Percentiles rank a stretch among this genome's conserved stretches.
These are phyloP conservation scores for Yamadazyma sp. DNA, from an alignment of 805 yeast genomes.

Conservation along the genomic window DNA sequence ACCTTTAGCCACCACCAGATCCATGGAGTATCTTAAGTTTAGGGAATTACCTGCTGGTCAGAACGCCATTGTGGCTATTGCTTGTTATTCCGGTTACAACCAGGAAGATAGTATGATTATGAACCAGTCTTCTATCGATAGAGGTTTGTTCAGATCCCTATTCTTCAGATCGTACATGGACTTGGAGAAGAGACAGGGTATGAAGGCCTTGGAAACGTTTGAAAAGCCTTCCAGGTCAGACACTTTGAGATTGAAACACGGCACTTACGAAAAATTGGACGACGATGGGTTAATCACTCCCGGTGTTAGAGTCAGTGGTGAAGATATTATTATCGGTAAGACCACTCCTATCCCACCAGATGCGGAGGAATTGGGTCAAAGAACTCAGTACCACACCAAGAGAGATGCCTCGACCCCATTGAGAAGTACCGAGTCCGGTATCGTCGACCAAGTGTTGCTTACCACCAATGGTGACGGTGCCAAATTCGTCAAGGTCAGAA, in stretches of 20 bases:
- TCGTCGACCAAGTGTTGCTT: constrained; percentile 94
- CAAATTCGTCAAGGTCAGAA: constrained; percentile 95
- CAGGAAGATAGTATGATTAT: constrained; percentile 99
- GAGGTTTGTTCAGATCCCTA: constrained; percentile 93
- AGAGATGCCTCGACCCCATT: constrained; percentile 98
- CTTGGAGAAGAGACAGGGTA: constrained; percentile 97
- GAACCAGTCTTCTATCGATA: constrained; percentile 96
- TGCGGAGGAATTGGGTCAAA: constrained; percentile 96
- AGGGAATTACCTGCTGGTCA: constrained; percentile 99
- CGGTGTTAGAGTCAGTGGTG: constrained; percentile 98
- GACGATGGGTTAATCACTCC: constrained; percentile 98
- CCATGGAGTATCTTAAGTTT: constrained; percentile 96
- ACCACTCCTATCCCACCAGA: constrained; percentile 99
- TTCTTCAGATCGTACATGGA: constrained; percentile 98
- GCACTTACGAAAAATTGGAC: constrained; percentile 96
- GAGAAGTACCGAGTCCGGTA: constrained; percentile 96
- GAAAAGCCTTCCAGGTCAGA: constrained; percentile 96
- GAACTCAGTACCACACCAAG: constrained; percentile 97
- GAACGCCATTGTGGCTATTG: constrained; percentile 96
- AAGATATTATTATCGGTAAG: constrained; percentile 97
- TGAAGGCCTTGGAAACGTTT: constrained; percentile 96
- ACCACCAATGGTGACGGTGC: constrained; percentile 98
- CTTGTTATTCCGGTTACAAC: constrained; percentile 97
- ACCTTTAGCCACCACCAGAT: constrained; percentile 95
- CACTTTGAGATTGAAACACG: constrained; percentile 93